phyloP scores from a whole-genome alignment of 1,284 basidiomycete genomes.

The Schizophyllum commune region DNA sequence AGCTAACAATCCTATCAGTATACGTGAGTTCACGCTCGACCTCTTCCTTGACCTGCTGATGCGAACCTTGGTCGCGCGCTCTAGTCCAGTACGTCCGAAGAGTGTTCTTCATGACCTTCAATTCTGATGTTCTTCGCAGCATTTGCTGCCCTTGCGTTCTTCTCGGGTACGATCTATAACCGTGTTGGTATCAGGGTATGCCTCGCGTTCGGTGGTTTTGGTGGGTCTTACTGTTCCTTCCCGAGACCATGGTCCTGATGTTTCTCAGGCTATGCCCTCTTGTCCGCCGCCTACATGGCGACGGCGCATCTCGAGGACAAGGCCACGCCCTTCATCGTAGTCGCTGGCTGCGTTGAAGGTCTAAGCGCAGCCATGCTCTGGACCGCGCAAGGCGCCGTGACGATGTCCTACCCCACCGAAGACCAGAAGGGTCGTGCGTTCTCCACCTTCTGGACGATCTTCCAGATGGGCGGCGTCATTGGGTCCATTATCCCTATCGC shows the following conservation, averaged over 20 bases:
- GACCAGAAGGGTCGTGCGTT: slow-evolving; percentile 54
- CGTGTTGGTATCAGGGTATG: background rate
- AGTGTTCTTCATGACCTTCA: background rate
- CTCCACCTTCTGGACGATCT: slow-evolving; percentile 62
- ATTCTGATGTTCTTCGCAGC: background rate
- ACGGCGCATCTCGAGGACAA: background rate
- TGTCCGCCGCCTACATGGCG: background rate
- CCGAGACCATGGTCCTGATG: background rate
- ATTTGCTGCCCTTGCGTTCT: background rate
- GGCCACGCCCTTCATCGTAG: background rate
- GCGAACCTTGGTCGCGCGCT: background rate
- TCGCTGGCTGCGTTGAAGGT: slow-evolving; percentile 7
- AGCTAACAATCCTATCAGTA: background rate
- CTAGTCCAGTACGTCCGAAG: background rate
- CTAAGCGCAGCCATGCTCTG: slow-evolving; percentile 50
- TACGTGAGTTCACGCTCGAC: background rate
- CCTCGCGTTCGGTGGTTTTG: background rate
- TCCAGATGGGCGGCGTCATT: slow-evolving; percentile 59
- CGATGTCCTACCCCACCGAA: slow-evolving; percentile 57
- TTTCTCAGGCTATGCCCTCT: background rate
- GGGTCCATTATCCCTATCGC: slow-evolving; percentile 21
- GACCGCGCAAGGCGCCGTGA: slow-evolving; percentile 59
- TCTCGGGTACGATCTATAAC: background rate
- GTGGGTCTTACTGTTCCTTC: background rate
- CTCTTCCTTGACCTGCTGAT: background rate